A percentile compares a stretch with the other conserved stretches of the same genome.
Conservation (phyloP, 345 rosid genomes). For the Eucalyptus marginata region DNA sequence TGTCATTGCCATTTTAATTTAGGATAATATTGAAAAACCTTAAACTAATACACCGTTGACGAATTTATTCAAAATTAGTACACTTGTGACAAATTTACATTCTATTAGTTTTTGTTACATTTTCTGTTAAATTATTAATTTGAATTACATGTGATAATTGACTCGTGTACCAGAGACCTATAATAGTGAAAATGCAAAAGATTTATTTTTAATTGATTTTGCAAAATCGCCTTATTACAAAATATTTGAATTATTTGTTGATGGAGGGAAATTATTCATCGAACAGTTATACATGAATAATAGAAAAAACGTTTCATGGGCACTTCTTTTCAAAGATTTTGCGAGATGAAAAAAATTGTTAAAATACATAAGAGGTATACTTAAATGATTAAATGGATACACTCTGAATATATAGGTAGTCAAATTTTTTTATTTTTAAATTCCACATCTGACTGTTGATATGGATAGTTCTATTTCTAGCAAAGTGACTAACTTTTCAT, state of each 20-base stretch:
- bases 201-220: too few relatives aligned
- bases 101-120: accelerated
- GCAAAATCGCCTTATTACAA: background rate
- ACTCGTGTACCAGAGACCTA: background rate
- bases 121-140: too few relatives aligned
- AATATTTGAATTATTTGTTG: background rate
- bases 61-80: too few relatives aligned
- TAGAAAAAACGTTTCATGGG: background rate
- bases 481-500: background rate
- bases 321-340: too few relatives aligned
- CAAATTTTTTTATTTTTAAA: background rate
- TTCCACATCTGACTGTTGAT: background rate
- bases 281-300: too few relatives aligned
- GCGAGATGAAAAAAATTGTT: background rate
- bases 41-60: too few relatives aligned
- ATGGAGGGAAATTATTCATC: too few relatives aligned
- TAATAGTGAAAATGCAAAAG: background rate
- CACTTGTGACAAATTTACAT: too few relatives aligned
- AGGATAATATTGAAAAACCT: too few relatives aligned
- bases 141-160: too few relatives aligned
- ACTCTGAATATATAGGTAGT: background rate
- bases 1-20: too few relatives aligned
- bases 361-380: background rate
- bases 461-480: background rate
- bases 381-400: background rate